Evolutionary conservation across 2,329 filamentous ascomycete genomes (phyloP).

Genomic region (Curvularia eragrostidis): DNA sequence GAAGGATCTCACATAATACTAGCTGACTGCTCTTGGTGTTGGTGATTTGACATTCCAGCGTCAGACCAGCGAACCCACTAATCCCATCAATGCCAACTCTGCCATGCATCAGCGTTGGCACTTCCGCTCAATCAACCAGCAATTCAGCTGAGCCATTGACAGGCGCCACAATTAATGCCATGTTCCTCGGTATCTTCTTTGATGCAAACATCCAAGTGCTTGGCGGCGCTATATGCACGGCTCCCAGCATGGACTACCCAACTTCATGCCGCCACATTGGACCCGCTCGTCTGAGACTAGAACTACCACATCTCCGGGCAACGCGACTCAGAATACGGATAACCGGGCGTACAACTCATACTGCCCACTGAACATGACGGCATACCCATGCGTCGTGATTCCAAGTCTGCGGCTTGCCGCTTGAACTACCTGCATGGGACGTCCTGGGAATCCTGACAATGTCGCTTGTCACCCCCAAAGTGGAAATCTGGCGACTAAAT

Average conservation of each 20-base stretch:
- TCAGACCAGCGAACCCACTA: background rate
- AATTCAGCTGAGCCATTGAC: constrained; percentile 19
- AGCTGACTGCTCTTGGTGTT: background rate
- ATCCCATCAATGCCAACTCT: constrained; percentile 7
- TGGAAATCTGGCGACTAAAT: constrained; percentile 21
- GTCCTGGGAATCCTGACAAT: constrained; percentile 29
- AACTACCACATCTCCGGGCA: constrained; percentile 17
- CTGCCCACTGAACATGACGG: constrained; percentile 5
- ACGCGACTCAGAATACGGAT: constrained; percentile 2
- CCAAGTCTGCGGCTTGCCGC: constrained; percentile 20
- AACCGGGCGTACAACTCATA: constrained; percentile 14
- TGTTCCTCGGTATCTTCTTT: constrained; percentile 17
- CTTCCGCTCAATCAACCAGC: constrained; percentile 5
- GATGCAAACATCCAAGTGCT: constrained; percentile 33
- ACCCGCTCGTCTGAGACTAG: constrained; percentile 12
- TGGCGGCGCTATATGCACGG: constrained; percentile 25
- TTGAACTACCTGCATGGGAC: constrained; percentile 17
- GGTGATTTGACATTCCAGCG: background rate
- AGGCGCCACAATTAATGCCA: constrained; percentile 23
- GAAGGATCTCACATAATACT: background rate
- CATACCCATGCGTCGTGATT: constrained; percentile 18
- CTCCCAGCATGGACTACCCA: constrained; percentile 22
- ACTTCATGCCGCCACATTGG: constrained; percentile 30
- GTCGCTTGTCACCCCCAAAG: constrained; percentile 31
- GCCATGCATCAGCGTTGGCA: constrained; percentile 10